Conservation (phyloP, 164 flowering plant species). For the Tetrastigma voinierianum region DNA sequence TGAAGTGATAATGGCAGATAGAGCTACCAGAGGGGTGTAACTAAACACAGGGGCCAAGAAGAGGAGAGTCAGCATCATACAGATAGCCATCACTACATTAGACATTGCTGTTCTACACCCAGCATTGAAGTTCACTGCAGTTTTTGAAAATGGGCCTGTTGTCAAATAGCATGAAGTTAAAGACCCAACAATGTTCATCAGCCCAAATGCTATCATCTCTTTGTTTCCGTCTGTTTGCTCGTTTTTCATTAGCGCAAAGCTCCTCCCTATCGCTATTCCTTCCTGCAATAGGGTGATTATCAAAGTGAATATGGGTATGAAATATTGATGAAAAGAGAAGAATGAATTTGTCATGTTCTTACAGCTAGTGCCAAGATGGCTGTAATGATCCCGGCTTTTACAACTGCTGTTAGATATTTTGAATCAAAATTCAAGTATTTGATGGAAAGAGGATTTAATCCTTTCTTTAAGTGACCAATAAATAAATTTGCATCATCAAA, state of each 20-base stretch:
- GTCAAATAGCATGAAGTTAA: conserved; percentile 88
- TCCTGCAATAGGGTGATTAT: conserved; percentile 43
- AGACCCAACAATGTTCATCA: conserved; percentile 92
- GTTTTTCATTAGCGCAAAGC: conserved; percentile 68
- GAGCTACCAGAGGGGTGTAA: conserved; percentile 86
- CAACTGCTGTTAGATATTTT: conserved; percentile 32
- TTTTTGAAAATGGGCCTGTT: conserved; percentile 72
- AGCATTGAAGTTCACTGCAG: conserved; percentile 84
- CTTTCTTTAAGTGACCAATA: conserved; percentile 70
- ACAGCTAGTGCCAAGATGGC: conserved; percentile 70
- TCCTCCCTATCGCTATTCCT: conserved; percentile 91
- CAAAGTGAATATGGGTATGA: too few relatives aligned
- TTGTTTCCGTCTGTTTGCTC: conserved; percentile 87
- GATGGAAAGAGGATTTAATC: conserved; percentile 67
- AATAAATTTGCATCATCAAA: background rate
- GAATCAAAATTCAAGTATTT: conserved; percentile 44
- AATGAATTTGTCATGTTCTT: conserved; percentile 17
- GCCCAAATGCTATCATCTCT: conserved; percentile 90
- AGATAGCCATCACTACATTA: conserved; percentile 65
- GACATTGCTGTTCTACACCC: conserved; percentile 77
- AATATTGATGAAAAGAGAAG: too few relatives aligned
- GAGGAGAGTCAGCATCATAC: conserved; percentile 69
- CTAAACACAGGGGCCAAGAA: conserved; percentile 75
- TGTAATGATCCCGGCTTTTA: conserved; percentile 64
- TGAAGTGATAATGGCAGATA: conserved; percentile 81